Base-by-base conservation (phyloP, 1,139 yeast species). In the Kodamaea alishanica region DNA sequence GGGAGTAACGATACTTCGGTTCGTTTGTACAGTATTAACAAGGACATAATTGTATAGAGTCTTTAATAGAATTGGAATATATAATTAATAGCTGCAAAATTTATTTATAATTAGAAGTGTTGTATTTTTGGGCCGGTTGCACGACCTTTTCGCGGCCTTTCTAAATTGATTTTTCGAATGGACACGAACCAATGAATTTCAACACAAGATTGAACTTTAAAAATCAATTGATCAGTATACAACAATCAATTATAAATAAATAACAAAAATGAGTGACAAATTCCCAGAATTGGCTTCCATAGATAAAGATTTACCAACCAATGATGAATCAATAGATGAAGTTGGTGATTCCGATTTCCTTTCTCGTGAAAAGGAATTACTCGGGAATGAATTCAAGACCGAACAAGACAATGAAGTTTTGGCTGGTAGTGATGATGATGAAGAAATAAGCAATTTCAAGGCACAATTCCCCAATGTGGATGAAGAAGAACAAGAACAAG, bases 311-410 rank as follows among this genome's bases (percentile, higher is more conserved):
- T 52, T 60, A 28, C 64, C 70, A 22, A 31, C 37, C 20, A 34
- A 26, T 15, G 63, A 54, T 22, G 63, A 51, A 22, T 28, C 37
- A n/a, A 34, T 24, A 12, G 63, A 54, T 22, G 63, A 51, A 22
- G 63, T 56, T 26, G 49, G 51, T 32, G 60, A 50, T 26, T 67
- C 77, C 15, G 96, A 89, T 63, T 86, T 90, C 57, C 69, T 88
- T 46, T 73, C 88, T 33, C 80, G 97, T 56, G 97, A 90, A 64
- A 79, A 81, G 60, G 95, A 87, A 47, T 71, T 84, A 30, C 66
- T 89, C 8, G 97, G 97, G 10, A 90, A 81, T 46, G 89, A 83
- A 53, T 87, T 87, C 63, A 74, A 77, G 47, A 81, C 89, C 10
- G 88, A 75, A 35, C 79, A 77, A 44, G 92, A 82, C 52, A 67